Percentiles rank a stretch among this genome's conserved stretches.
phyloP scores from a whole-genome alignment of 495 filamentous ascomycete genomes.

The Arthonia radiata region DNA sequence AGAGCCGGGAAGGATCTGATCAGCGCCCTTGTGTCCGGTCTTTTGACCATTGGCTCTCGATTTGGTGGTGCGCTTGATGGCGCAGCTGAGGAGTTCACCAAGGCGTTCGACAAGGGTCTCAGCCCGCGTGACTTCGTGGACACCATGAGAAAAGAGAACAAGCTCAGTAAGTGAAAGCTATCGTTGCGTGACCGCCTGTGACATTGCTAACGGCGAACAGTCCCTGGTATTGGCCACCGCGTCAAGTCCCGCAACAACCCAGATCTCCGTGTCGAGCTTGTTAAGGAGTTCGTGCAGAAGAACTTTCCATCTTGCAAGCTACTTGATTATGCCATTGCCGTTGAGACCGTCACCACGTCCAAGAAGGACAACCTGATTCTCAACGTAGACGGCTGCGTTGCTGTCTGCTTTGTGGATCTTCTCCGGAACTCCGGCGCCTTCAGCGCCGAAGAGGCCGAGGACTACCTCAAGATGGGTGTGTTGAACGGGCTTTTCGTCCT shows the following conservation, averaged over 20 bases:
- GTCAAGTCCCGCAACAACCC: constrained; percentile 99
- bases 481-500: constrained; percentile 98
- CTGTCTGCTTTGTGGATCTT: constrained; percentile 95
- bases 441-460: constrained; percentile 55
- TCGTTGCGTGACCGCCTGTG: neutral
- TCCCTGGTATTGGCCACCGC: constrained; percentile 94
- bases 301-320: constrained; percentile 92
- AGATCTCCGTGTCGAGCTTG: constrained; percentile 94
- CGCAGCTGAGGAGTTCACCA: constrained; percentile 94
- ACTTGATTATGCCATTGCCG: constrained; percentile 92
- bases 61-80: constrained; percentile 98
- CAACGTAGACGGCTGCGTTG: constrained; percentile 93
- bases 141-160: constrained; percentile 97
- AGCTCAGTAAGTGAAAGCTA: constrained; percentile 45
- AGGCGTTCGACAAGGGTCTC: constrained; percentile 91
- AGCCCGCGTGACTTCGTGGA: constrained; percentile 98
- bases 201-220: constrained; percentile 12
- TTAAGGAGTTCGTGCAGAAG: constrained; percentile 95
- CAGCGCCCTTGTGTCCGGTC: constrained; percentile 79
- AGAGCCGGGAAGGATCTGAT: constrained; percentile 97
- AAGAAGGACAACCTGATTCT: constrained; percentile 99
- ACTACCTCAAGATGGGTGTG: constrained; percentile 78
- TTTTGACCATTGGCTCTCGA: constrained; percentile 90
- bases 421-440: constrained; percentile 97
- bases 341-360: constrained; percentile 91